Evolutionary conservation across 169 alveolate genomes (phyloP), one percentile per base, ranked within the genome.

Genomic region (Plasmodium sp.): DNA sequence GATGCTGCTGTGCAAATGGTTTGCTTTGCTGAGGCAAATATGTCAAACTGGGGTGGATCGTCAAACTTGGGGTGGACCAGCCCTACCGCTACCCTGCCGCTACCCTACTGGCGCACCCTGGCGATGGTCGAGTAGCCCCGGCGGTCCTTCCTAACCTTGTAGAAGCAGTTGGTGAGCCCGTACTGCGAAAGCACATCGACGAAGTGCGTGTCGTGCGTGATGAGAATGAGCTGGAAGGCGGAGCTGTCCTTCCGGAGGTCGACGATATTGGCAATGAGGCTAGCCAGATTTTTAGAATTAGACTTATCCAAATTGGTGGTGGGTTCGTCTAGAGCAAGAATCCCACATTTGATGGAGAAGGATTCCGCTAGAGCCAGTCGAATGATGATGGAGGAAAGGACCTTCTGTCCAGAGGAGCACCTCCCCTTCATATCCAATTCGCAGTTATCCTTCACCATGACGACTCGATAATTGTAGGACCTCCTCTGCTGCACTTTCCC

Each of bases 301-400:
- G 96, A 95, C 74, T 96, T 95, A 94, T 99, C 99, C 86, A 99
- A 96, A 95, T 99, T 99, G 2, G 99, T 99, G 1, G 99, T 99
- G 9, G 99, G 99, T 93, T 99, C 99, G 95, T 99, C 99, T 39
- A 99, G 96, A 9, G 99, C 99, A 71, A 99, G 97, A 7, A 99
- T 97, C 34, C 99, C 99, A 97, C 99, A 99, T 96, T 99, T 97
- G 43, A 96, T 96, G 71, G 99, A 98, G 96, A 99, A 99, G 12
- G 99, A 97, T 94, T 99, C 99, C 5, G 99, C 99, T 48, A 99
- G 96, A 5, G 99, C 99, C 84, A 99, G 96, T 54, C 99, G 97
- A 36, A 99, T 98, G 22, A 99, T 98, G 39, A 99, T 98, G 43
- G 99, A 97, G 12, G 99, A 99, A 9, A 99, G 97, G 22, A 99